A percentile compares a stretch with the other conserved stretches of the same genome.
Conservation (phyloP, 2,329 filamentous ascomycete genomes). For the Macroventuria anomochaeta region DNA sequence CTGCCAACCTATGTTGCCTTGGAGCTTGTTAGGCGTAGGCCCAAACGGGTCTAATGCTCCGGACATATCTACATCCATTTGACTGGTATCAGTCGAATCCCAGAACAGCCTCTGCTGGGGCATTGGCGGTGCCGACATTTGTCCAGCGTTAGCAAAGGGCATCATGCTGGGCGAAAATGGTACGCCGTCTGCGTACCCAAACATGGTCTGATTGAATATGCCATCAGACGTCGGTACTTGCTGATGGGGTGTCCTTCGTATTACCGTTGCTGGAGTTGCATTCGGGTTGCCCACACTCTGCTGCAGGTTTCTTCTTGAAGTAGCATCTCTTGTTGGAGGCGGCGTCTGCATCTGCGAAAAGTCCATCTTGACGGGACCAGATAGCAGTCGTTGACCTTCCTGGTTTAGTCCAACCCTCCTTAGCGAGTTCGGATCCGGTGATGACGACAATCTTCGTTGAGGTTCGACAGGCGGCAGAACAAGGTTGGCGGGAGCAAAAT, state of each 20-base stretch:
- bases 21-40: constrained; percentile 44
- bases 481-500: constrained; percentile 63
- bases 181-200: constrained; percentile 58
- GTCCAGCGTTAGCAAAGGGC: constrained; percentile 58
- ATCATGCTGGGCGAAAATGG: constrained; percentile 66
- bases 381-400: constrained; percentile 24
- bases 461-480: constrained; percentile 67
- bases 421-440: constrained; percentile 55
- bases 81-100: constrained; percentile 41
- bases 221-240: constrained; percentile 34
- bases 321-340: constrained; percentile 63
- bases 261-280: constrained; percentile 49
- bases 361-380: constrained; percentile 47
- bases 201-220: constrained; percentile 48
- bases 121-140: constrained; percentile 63
- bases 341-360: constrained; percentile 65
- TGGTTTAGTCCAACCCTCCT: constrained; percentile 17
- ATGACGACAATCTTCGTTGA: constrained; percentile 64
- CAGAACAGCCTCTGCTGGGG: constrained; percentile 56
- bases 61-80: constrained; percentile 47
- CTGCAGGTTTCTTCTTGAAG: constrained; percentile 56
- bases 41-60: constrained; percentile 44
- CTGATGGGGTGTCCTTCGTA: constrained; percentile 48
- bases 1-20: constrained; percentile 42
- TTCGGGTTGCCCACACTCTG: constrained; percentile 37